These are phyloP conservation scores for Fraxinus anomala DNA, from an alignment of 257 asterid genomes.

Conservation along the genomic window DNA sequence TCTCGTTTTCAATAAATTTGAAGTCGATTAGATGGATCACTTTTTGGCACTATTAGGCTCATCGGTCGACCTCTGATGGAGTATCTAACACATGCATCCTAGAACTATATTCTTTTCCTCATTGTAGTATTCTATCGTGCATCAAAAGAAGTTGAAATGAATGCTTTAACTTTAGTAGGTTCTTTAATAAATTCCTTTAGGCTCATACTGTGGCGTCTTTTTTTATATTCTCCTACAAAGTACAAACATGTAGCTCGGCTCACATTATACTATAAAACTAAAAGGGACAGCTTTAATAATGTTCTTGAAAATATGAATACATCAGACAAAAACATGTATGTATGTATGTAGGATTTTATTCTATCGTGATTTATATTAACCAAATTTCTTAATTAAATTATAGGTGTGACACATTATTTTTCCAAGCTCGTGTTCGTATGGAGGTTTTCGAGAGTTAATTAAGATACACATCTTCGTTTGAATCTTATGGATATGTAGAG, in stretches of 20 bases:
- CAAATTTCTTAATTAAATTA: no score
- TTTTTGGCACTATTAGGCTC: no score
- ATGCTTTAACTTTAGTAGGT: slow-evolving; percentile 29
- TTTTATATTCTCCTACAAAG: slow-evolving; percentile 16
- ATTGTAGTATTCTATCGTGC: slow-evolving; percentile 13
- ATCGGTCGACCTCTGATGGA: no score
- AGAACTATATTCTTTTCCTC: neutral
- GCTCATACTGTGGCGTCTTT: slow-evolving; percentile 17
- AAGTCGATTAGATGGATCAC: neutral
- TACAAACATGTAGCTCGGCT: slow-evolving; percentile 23
- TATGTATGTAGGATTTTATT: neutral
- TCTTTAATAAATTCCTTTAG: slow-evolving; percentile 25
- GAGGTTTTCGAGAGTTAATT: no score
- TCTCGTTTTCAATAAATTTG: neutral
- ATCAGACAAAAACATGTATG: neutral
- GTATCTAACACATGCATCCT: neutral
- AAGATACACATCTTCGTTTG: no score
- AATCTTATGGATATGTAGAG: no score
- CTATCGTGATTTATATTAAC: no score
- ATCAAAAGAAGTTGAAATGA: slow-evolving; percentile 33
- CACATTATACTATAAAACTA: neutral
- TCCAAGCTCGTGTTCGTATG: no score
- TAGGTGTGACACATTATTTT: no score
- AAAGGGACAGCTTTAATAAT: slow-evolving; percentile 3
- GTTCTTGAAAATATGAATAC: neutral